Evolutionary conservation across 23 red algal species (phyloP), one percentile per base, ranked within the genome.

Genomic region (Gracilaria domingensis): DNA sequence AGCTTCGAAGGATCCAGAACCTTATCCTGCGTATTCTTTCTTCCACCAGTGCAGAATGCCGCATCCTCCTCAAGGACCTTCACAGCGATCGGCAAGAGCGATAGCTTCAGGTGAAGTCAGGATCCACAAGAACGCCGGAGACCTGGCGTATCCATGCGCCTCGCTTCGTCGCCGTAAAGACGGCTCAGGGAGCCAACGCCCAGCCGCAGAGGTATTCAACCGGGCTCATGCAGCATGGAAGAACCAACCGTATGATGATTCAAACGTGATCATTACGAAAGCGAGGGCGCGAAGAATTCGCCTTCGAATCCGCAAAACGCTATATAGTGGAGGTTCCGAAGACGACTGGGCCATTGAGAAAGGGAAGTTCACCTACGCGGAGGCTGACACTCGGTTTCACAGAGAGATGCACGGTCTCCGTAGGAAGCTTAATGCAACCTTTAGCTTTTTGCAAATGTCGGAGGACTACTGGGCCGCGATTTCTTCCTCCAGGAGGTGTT

Each of bases 391-490:
- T 4, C 65, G 35, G 35, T 70, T 34, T 25, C 65, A 70, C 28
- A 70, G 1, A 11, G 5, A 70, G 13, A 33, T 38, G 65, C 65
- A 70, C 7, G 65, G 5, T 16, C 7, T 70, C 25, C 65, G 28
- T 5, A 70, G 65, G 25, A 70, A 70, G 23, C 65, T 70, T 4
- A 70, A 70, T 38, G 65, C 65, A 17, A 38, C 65, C 2, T 70
- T 70, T 4, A 70, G 65, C 35, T 70, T 70, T 26, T 17, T 70
- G 12, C 65, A 70, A 36, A 70, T 70, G 65, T 9, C 35, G 12
- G 65, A 70, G 18, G 65, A 70, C 18, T 70, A 70, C 35, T 70
- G 65, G 65, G 65, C 35, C n/a, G 8, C 42, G 42, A 45, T 45
- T 7, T 45, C 5, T 45, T 45, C 42, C 42, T 45, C 42, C 5